phyloP scores from a whole-genome alignment of 352 stramenopile species.

The Lagenidium sp. region DNA sequence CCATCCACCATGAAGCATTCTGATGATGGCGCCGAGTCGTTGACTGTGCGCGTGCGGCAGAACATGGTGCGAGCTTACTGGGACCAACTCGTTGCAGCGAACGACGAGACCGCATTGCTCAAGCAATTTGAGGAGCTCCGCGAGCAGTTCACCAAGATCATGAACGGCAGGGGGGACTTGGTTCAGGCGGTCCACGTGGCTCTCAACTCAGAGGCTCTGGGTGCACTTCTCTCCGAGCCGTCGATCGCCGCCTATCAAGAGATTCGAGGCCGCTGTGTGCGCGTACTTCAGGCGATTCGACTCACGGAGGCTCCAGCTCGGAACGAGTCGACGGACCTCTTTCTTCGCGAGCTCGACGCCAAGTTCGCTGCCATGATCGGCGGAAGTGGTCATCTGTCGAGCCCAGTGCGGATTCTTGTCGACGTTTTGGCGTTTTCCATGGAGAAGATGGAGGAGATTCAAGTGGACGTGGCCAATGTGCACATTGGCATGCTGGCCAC shows the following conservation, averaged over 20 bases:
- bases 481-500: constrained; percentile 40
- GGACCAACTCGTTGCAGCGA: constrained; percentile 39
- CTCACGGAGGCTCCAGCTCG: constrained; percentile 40
- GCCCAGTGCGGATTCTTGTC: constrained; percentile 25
- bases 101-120: constrained; percentile 39
- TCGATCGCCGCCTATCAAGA: constrained; percentile 13
- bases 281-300: constrained; percentile 36
- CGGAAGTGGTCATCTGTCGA: constrained; percentile 3
- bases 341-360: constrained; percentile 19
- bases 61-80: constrained; percentile 64
- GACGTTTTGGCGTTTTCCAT: constrained; percentile 59
- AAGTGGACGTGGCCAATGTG: constrained; percentile 45
- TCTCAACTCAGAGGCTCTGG: constrained; percentile 20
- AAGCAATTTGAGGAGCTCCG: constrained; percentile 43
- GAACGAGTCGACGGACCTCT: constrained; percentile 29
- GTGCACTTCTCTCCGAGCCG: constrained; percentile 23
- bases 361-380: constrained; percentile 13
- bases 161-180: constrained; percentile 17
- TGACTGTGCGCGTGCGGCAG: constrained; percentile 29
- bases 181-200: constrained; percentile 28
- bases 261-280: constrained; percentile 30
- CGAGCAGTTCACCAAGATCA: constrained; percentile 17
- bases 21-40: constrained; percentile 12
- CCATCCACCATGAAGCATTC: too few species aligned
- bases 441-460: constrained; percentile 58